phyloP scores from a whole-genome alignment of 495 filamentous ascomycete genomes.

The Hyaloscypha variabilis region DNA sequence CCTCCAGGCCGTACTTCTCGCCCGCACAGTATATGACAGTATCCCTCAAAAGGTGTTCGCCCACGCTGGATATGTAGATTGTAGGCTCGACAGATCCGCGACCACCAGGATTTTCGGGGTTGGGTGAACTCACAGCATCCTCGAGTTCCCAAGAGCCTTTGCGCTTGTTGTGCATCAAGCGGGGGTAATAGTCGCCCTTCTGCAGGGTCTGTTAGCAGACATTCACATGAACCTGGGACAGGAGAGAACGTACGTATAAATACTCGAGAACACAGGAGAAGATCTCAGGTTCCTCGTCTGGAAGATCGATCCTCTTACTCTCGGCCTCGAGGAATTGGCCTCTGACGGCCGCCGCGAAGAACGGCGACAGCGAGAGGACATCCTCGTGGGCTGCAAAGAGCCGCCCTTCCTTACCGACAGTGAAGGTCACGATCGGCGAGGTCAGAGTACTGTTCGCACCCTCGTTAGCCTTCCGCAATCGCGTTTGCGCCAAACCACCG shows the following conservation, averaged over 20 bases:
- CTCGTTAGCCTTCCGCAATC: slow-evolving; percentile 5
- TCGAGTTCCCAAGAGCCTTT: slow-evolving; percentile 74
- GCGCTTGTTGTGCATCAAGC: slow-evolving; percentile 69
- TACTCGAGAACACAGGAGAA: slow-evolving; percentile 91
- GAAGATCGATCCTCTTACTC: slow-evolving; percentile 74
- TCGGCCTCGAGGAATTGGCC: slow-evolving; percentile 64
- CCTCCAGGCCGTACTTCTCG: slow-evolving; percentile 76
- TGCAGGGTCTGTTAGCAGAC: slow-evolving; percentile 5
- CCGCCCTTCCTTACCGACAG: slow-evolving; percentile 74
- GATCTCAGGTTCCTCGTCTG: slow-evolving; percentile 85
- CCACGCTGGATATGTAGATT: slow-evolving; percentile 65
- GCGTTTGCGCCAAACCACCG: slow-evolving; percentile 16
- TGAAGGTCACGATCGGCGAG: slow-evolving; percentile 77
- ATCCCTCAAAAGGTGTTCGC: slow-evolving; percentile 77
- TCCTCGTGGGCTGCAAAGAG: slow-evolving; percentile 92
- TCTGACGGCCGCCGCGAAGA: slow-evolving; percentile 66
- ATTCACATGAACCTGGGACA: neutral
- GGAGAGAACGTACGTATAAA: slow-evolving; percentile 59
- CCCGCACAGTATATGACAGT: slow-evolving; percentile 92
- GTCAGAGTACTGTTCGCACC: slow-evolving; percentile 51
- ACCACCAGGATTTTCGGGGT: slow-evolving; percentile 39
- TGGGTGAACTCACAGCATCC: slow-evolving; percentile 40
- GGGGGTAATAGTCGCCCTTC: slow-evolving; percentile 88
- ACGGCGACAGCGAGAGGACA: slow-evolving; percentile 75
- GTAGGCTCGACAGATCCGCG: slow-evolving; percentile 58